Percentiles rank a stretch among this genome's conserved stretches.
Evolutionary conservation across 805 yeast genomes (phyloP).

Genomic region (Saturnispora hagleri): DNA sequence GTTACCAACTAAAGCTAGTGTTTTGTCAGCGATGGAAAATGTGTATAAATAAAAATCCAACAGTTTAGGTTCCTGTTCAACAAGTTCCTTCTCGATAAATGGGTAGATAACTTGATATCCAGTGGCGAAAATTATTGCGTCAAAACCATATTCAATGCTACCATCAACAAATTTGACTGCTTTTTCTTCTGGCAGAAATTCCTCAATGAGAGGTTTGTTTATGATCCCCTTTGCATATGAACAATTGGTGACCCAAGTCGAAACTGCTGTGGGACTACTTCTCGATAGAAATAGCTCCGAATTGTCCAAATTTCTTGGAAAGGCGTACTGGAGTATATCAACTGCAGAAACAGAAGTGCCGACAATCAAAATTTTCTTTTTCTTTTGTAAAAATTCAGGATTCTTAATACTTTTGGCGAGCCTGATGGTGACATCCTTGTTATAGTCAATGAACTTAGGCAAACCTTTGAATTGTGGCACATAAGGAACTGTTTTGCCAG

Average conservation of each 20-base stretch:
- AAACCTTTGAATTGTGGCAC: constrained; percentile 37
- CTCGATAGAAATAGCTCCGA: constrained; percentile 19
- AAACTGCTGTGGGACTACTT: constrained; percentile 1
- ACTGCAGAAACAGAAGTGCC: constrained; percentile 35
- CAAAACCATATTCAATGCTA: constrained; percentile 25
- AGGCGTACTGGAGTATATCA: constrained; percentile 32
- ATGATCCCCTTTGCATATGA: constrained; percentile 13
- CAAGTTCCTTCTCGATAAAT: constrained; percentile 20
- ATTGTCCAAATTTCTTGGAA: constrained; percentile 19
- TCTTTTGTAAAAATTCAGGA: constrained; percentile 32
- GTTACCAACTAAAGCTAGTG: constrained; percentile 34
- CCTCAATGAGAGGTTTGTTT: constrained; percentile 14
- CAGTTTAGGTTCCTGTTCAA: constrained; percentile 12
- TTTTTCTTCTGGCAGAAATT: constrained; percentile 13
- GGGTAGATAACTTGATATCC: constrained; percentile 43
- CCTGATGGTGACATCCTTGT: constrained; percentile 30
- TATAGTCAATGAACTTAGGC: constrained; percentile 30
- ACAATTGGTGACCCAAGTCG: constrained; percentile 10
- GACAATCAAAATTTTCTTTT: constrained; percentile 33
- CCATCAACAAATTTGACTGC: constrained; percentile 28
- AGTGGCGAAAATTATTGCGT: constrained; percentile 39
- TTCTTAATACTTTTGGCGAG: constrained; percentile 49
- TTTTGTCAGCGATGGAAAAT: constrained; percentile 35
- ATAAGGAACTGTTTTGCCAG: constrained; percentile 54
- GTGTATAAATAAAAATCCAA: constrained; percentile 24